Percentiles rank a stretch among this genome's conserved stretches.
Conservation (phyloP, 2,329 filamentous ascomycete species). For the Stachybotrys echinatus region DNA sequence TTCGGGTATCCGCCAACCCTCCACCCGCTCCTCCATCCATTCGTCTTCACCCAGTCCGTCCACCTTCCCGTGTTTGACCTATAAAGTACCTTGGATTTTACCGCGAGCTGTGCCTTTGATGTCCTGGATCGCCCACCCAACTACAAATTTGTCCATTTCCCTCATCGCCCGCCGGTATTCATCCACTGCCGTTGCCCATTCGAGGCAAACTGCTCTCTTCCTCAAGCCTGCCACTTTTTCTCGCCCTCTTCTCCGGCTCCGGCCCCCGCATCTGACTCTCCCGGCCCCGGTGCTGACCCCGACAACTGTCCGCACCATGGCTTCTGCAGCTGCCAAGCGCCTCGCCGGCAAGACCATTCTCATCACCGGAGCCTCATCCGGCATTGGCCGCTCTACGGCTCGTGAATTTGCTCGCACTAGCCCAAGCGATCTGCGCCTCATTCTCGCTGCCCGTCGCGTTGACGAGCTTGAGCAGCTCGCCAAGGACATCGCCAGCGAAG, state of each 20-base stretch:
- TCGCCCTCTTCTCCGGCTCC: slow-evolving; percentile 7
- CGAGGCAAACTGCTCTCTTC: slow-evolving; percentile 20
- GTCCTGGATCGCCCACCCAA: neutral
- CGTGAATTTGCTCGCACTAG: slow-evolving; percentile 87
- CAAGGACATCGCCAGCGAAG: slow-evolving; percentile 68
- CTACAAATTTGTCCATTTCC: neutral
- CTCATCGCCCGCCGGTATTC: neutral
- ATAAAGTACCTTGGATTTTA: too few relatives aligned
- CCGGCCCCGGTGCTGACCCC: too few relatives aligned
- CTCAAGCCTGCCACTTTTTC: slow-evolving; percentile 5
- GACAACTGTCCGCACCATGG: slow-evolving; percentile 29
- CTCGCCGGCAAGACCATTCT: slow-evolving; percentile 90
- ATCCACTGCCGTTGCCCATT: neutral
- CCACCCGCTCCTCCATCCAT: too few relatives aligned
- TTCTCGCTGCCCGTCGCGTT: slow-evolving; percentile 82
- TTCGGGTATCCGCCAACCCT: neutral
- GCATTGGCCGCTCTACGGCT: slow-evolving; percentile 80
- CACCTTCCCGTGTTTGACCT: too few relatives aligned
- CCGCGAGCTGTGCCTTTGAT: too few relatives aligned
- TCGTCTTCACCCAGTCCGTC: too few relatives aligned
- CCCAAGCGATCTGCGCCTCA: slow-evolving; percentile 72
- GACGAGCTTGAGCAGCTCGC: slow-evolving; percentile 75
- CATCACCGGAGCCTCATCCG: slow-evolving; percentile 87
- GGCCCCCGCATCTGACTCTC: slow-evolving; percentile 4
- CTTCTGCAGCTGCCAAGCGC: slow-evolving; percentile 69